These are phyloP conservation scores for Byssothecium circinans DNA, from an alignment of 2,329 filamentous ascomycete genomes.

Conservation along the genomic window DNA sequence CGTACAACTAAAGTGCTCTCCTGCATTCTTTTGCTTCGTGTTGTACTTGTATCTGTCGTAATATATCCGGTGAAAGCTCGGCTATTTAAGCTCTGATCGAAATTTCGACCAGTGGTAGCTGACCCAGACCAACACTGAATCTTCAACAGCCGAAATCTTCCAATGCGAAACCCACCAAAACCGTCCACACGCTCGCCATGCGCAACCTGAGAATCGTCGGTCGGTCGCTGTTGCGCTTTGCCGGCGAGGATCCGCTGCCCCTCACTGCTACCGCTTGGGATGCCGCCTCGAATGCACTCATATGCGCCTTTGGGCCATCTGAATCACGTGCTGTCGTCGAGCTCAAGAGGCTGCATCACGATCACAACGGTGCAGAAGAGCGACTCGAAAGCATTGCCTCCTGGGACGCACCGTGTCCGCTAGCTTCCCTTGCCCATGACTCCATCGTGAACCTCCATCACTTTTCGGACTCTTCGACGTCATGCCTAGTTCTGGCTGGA, in stretches of 20 bases:
- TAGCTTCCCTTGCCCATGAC: conserved; percentile 74
- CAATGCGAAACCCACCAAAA: conserved; percentile 14
- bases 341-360: conserved; percentile 59
- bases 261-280: conserved; percentile 87
- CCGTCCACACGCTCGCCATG: conserved; percentile 56
- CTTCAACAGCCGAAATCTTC: conserved; percentile 8
- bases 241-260: conserved; percentile 56
- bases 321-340: conserved; percentile 71
- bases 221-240: conserved; percentile 63
- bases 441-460: conserved; percentile 78
- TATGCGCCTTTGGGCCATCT: conserved; percentile 84
- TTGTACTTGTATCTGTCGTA: conserved; percentile 7
- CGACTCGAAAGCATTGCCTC: conserved; percentile 64
- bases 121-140: conserved; percentile 5
- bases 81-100: conserved; percentile 14
- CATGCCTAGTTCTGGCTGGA: conserved; percentile 81
- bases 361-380: conserved; percentile 46
- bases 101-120: conserved; percentile 21
- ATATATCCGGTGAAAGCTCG: conserved; percentile 27
- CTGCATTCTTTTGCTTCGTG: not conserved
- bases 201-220: conserved; percentile 82
- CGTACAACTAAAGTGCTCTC: conserved; percentile 1
- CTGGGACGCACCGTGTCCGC: conserved; percentile 85
- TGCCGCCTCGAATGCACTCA: conserved; percentile 70
- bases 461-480: conserved; percentile 76